Evolutionary conservation across 2,329 filamentous ascomycete species (phyloP).

Genomic region (Bipolaris gigantea): DNA sequence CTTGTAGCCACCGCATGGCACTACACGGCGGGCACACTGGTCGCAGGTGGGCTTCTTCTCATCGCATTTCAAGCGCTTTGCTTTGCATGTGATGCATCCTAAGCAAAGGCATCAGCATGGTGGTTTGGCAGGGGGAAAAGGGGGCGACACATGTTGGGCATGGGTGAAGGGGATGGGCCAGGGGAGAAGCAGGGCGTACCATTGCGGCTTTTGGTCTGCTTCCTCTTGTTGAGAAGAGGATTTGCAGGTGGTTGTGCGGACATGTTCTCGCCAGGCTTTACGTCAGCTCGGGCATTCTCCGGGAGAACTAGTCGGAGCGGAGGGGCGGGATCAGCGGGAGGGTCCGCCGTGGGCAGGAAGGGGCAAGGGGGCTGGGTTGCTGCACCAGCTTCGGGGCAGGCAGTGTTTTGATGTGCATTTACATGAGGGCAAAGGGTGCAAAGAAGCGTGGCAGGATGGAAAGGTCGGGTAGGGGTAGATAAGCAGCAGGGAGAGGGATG

Average conservation of each 20-base stretch:
- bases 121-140: neutral
- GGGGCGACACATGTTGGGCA: neutral
- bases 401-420: slow-evolving; percentile 4
- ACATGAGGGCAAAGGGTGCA: neutral
- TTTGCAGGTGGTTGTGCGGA: slow-evolving; percentile 34
- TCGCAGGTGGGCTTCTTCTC: slow-evolving; percentile 70
- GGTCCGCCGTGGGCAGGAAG: slow-evolving; percentile 52
- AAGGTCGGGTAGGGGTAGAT: slow-evolving; percentile 2
- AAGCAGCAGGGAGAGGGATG: slow-evolving; percentile 15
- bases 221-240: slow-evolving; percentile 59
- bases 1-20: slow-evolving; percentile 70
- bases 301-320: slow-evolving; percentile 14
- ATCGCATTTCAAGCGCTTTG: slow-evolving; percentile 73
- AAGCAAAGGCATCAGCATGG: slow-evolving; percentile 12
- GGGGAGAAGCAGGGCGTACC: slow-evolving; percentile 54
- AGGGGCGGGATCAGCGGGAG: slow-evolving; percentile 62
- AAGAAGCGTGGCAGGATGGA: neutral
- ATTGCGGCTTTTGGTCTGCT: slow-evolving; percentile 75
- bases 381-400: slow-evolving; percentile 21
- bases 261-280: slow-evolving; percentile 27
- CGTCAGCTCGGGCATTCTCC: slow-evolving; percentile 12
- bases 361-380: slow-evolving; percentile 13
- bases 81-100: slow-evolving; percentile 75
- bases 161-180: neutral
- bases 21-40: slow-evolving; percentile 66